Evolutionary conservation across 2,329 filamentous ascomycete genomes (phyloP), one percentile per base, ranked within the genome.

Genomic region (Fusarium nygamai): DNA sequence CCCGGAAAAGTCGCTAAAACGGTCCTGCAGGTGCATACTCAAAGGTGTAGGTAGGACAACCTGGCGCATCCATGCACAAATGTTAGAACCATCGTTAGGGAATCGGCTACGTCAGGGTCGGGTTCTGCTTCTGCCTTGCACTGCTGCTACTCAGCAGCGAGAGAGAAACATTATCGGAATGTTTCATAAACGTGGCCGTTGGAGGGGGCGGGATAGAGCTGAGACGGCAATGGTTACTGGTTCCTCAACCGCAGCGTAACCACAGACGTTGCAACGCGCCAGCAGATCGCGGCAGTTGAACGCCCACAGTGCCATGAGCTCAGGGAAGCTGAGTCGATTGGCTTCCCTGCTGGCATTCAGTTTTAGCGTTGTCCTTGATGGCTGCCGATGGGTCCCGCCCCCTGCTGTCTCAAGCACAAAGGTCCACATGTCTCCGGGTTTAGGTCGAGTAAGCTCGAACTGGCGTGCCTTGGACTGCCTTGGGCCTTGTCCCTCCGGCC

Each of bases 361-460:
- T 75, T 73, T 77, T 75, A 78, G 67, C 75, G 74, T 66, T 66
- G 50, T 71, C 67, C 74, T 72, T 65, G 60, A 67, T 77, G 58
- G 74, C 75, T 78, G 74, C 77, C 76, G 77, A 78, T 71, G 72
- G 73, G 77, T 77, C 77, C 77, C 77, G 74, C 73, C 74, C 77
- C 77, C 67, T 76, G 77, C 63, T 71, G 38, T 58, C 65, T 76
- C 68, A 65, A 70, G 61, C 39, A 70, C 61, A 20, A 57, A 68
- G 59, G 54, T 54, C 77, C 75, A 77, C 74, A 65, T 69, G 64
- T 78, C 65, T 72, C 77, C 77, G 72, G 76, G 75, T 71, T 78
- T 66, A 74, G 70, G 67, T 73, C 74, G 67, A 76, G 69, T 67
- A 70, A 66, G 64, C 67, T 73, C 64, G 67, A 75, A 70, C 65